Base-by-base conservation (phyloP, 192 early-diverging fungal genomes). In the Lobosporangium transversale region DNA sequence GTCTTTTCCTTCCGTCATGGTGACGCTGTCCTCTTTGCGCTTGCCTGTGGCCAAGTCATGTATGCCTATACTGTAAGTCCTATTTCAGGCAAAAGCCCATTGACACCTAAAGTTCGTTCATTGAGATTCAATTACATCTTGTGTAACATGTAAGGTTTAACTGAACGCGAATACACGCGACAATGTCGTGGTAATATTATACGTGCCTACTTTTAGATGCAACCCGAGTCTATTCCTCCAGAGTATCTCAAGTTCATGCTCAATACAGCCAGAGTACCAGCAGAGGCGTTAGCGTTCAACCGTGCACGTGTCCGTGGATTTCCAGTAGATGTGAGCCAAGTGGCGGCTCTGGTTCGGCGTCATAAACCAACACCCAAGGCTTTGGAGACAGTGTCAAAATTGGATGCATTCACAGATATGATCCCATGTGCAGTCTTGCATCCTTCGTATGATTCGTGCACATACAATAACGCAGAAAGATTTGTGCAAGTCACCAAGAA, bases 241-340 rank as follows among this genome's bases (percentile, higher is more conserved):
- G 87, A 88, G 21, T 88, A 86, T 48, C 78, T 84, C 43, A 66
- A 66, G 12, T 88, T 86, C 66, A 91, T 91, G 89, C 24, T 91
- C 27, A 83, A 87, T 44, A 85, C 85, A 20, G 91, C 89, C 9
- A 81, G 88, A 11, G 84, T 89, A 23, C 86, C 89, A 11, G 48
- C 70, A 36, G 80, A 83, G 31, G 62, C 82, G 0, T 70, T 94
- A 35, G 53, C 81, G 14, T 49, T 92, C 31, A 94, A 92, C 80
- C 71, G 83, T 7, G 56, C 71, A 35, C 83, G 85, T 43, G 71
- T 87, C 5, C 65, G 83, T 24, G 83, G 80, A 6, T 64, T 74
- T 32, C 68, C 81, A 4, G 50, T 86, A 2, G 74, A 83, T 56
- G 47, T 80, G 1, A 58, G 62, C 9, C 70, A 79, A 4, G 70